Percentiles rank a stretch among this genome's conserved stretches.
Conservation (phyloP, 805 yeast species). For the Monosporozyma unispora region DNA sequence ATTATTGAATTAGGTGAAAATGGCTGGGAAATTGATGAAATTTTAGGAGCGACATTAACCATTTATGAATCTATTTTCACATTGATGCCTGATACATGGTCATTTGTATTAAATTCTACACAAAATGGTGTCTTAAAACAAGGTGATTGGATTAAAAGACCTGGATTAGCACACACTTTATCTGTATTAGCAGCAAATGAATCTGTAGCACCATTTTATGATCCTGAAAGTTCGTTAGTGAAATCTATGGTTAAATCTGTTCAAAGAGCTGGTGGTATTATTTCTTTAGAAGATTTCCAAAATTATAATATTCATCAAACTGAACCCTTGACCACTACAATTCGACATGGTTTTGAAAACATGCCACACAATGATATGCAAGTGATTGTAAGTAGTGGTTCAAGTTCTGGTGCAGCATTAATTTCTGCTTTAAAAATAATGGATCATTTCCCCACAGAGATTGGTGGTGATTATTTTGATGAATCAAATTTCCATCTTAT, state of each 20-base stretch:
- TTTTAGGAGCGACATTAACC: conserved; percentile 37
- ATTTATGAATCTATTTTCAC: conserved; percentile 30
- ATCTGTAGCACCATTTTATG: conserved; percentile 68
- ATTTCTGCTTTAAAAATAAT: conserved; percentile 64
- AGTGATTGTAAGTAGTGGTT: conserved; percentile 56
- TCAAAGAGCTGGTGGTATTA: conserved; percentile 54
- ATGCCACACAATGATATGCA: conserved; percentile 35
- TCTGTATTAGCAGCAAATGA: conserved; percentile 68
- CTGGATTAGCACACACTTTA: conserved; percentile 57
- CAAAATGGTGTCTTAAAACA: conserved; percentile 31
- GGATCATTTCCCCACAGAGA: conserved; percentile 35
- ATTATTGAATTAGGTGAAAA: conserved; percentile 53
- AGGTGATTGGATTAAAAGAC: conserved; percentile 59
- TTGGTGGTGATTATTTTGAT: conserved; percentile 40
- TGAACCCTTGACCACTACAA: conserved; percentile 23
- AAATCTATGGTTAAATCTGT: conserved; percentile 44
- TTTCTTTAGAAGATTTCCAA: conserved; percentile 56
- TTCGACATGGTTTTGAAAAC: conserved; percentile 22
- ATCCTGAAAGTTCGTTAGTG: conserved; percentile 71
- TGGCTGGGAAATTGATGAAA: conserved; percentile 53
- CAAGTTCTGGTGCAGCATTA: conserved; percentile 78
- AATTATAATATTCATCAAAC: conserved; percentile 45
- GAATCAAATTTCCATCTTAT: conserved; percentile 55
- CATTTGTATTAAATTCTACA: conserved; percentile 38
- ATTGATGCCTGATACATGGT: conserved; percentile 41